Conservation (phyloP, 1,284 basidiomycete genomes). For the Cutaneotrichosporon daszewskae region DNA sequence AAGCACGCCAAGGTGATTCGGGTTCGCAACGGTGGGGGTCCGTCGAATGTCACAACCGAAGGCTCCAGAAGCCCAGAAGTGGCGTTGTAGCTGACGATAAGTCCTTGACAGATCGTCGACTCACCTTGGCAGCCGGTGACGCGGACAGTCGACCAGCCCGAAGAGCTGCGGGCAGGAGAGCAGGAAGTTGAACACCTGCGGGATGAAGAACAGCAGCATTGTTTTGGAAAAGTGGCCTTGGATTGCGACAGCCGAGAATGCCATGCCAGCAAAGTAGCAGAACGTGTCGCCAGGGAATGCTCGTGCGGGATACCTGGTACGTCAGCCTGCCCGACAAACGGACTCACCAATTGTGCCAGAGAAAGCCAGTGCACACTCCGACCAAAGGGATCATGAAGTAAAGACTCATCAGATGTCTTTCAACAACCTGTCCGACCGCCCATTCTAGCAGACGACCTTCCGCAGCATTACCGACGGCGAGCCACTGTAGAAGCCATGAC, state of each 20-base stretch:
- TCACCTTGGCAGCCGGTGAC: conserved; percentile 86
- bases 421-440: conserved; percentile 64
- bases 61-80: conserved; percentile 68
- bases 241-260: conserved; percentile 91
- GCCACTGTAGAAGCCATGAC: conserved; percentile 64
- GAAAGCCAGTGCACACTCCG: conserved; percentile 79
- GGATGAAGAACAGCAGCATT: conserved; percentile 90
- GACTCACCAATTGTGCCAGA: conserved; percentile 87
- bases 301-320: conserved; percentile 85
- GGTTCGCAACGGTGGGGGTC: conserved; percentile 53
- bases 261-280: conserved; percentile 97
- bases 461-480: conserved; percentile 57
- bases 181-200: conserved; percentile 96
- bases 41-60: conserved; percentile 60
- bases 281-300: conserved; percentile 96
- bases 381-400: conserved; percentile 95
- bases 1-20: conserved; percentile 57
- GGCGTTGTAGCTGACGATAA: conserved; percentile 59
- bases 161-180: conserved; percentile 93
- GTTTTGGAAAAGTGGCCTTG: conserved; percentile 96
- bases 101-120: conserved; percentile 18
- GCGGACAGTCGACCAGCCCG: conserved; percentile 83
- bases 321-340: conserved; percentile 13
- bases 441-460: conserved; percentile 40
- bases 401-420: conserved; percentile 86